Percentiles rank a stretch among this genome's conserved stretches.
Conservation (phyloP, 768 basidiomycete species). For the Pleurotus tuoliensis region DNA sequence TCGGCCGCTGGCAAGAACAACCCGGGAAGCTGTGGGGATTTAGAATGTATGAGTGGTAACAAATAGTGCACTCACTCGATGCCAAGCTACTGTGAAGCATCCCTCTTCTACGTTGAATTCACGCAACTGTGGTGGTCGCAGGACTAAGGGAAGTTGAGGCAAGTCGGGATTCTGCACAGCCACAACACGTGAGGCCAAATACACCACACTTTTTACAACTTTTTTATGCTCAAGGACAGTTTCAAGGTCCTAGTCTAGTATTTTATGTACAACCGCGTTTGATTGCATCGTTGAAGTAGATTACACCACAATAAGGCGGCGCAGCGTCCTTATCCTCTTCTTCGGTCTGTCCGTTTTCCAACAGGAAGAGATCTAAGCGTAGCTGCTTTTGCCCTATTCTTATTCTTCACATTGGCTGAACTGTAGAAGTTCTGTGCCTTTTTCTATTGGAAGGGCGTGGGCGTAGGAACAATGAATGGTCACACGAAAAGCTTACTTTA, state of each 20-base stretch:
- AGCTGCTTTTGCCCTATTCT: conserved; percentile 63
- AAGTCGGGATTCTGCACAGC: too few relatives aligned
- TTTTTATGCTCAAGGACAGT: too few relatives aligned
- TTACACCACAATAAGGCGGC: background rate
- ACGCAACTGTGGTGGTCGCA: too few relatives aligned
- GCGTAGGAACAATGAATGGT: conserved; percentile 6
- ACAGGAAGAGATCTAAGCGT: conserved; percentile 53
- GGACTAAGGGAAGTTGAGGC: too few relatives aligned
- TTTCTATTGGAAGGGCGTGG: conserved; percentile 44
- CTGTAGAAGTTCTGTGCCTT: conserved; percentile 90
- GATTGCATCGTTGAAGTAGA: too few relatives aligned
- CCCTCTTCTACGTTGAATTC: too few relatives aligned
- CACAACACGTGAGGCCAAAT: too few relatives aligned
- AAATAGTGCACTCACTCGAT: background rate
- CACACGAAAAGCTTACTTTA: conserved; percentile 51
- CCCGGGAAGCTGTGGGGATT: background rate
- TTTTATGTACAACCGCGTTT: too few relatives aligned
- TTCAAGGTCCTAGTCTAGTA: too few relatives aligned
- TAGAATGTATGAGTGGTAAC: background rate
- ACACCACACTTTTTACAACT: too few relatives aligned
- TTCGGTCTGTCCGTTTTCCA: conserved; percentile 38
- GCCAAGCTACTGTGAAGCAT: background rate
- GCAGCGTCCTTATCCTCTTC: conserved; percentile 23
- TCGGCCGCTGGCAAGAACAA: background rate
- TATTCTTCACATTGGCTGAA: conserved; percentile 83